Conservation (phyloP, 2,329 filamentous ascomycete genomes). For the Blumeria hordei region DNA sequence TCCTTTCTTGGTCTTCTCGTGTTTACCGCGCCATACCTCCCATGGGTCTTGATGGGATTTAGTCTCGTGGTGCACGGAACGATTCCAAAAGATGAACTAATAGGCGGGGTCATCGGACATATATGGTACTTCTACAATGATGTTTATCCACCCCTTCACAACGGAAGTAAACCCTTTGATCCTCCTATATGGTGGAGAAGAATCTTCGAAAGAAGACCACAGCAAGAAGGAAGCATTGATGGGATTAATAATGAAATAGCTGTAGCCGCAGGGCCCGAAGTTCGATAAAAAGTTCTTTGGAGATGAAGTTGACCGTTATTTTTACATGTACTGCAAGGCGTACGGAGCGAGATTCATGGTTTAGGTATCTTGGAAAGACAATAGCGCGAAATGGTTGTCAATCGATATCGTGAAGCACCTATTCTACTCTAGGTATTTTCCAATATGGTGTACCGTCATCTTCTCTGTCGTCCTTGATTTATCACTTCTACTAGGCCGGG, state of each 20-base stretch:
- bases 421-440: no score
- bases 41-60: constrained; percentile 88
- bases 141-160: constrained; percentile 79
- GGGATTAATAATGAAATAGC: constrained; percentile 38
- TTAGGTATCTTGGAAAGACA: no score
- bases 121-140: constrained; percentile 97
- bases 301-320: no score
- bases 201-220: constrained; percentile 43
- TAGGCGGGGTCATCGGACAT: constrained; percentile 84
- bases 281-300: constrained; percentile 4
- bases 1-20: constrained; percentile 75
- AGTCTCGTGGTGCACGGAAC: constrained; percentile 75
- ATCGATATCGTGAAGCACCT: no score
- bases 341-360: no score
- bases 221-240: constrained; percentile 25
- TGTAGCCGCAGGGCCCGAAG: constrained; percentile 24
- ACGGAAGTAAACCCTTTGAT: constrained; percentile 63
- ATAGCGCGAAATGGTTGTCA: no score
- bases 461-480: no score
- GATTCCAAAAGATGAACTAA: constrained; percentile 85
- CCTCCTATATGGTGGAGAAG: constrained; percentile 78
- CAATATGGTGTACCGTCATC: no score
- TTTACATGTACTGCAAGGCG: no score
- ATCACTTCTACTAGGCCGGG: no score
- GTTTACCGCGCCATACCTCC: constrained; percentile 82